A percentile compares a stretch with the other conserved stretches of the same genome.
phyloP scores from a whole-genome alignment of 768 basidiomycete species.

The Phlebiopsis flavidoalba region DNA sequence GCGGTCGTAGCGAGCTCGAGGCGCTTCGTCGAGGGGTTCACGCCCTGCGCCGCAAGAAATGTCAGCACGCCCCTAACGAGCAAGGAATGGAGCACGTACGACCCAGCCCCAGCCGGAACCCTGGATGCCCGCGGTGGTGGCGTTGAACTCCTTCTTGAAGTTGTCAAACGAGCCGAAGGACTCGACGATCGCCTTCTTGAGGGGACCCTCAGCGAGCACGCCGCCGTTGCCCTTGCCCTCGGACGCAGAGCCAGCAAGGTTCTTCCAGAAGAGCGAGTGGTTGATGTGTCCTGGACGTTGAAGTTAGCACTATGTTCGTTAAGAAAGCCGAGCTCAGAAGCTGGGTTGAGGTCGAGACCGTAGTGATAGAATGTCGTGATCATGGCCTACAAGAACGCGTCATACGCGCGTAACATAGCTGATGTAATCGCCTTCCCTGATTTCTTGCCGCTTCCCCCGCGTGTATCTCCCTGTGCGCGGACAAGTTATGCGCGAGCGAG shows the following conservation, averaged over 20 bases:
- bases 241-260: constrained; percentile 63
- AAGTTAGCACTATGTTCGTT: constrained; percentile 29
- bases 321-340: no score
- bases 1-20: constrained; percentile 89
- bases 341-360: not conserved
- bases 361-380: not conserved
- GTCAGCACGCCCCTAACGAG: not conserved
- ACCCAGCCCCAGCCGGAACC: constrained; percentile 98
- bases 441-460: not conserved
- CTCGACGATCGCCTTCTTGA: constrained; percentile 59
- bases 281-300: constrained; percentile 62
- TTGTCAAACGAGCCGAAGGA: constrained; percentile 61
- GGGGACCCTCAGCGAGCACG: constrained; percentile 50
- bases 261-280: constrained; percentile 96
- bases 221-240: constrained; percentile 59
- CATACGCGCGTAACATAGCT: not conserved
- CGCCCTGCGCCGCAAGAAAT: constrained; percentile 41
- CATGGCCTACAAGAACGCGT: not conserved
- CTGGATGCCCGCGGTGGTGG: constrained; percentile 80
- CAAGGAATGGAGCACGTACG: constrained; percentile 42
- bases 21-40: constrained; percentile 56
- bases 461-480: no score
- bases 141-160: constrained; percentile 79
- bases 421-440: not conserved
- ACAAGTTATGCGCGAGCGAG: no score